Evolutionary conservation across 2,329 filamentous ascomycete species (phyloP).

Genomic region (Aquanectria penicillioides): DNA sequence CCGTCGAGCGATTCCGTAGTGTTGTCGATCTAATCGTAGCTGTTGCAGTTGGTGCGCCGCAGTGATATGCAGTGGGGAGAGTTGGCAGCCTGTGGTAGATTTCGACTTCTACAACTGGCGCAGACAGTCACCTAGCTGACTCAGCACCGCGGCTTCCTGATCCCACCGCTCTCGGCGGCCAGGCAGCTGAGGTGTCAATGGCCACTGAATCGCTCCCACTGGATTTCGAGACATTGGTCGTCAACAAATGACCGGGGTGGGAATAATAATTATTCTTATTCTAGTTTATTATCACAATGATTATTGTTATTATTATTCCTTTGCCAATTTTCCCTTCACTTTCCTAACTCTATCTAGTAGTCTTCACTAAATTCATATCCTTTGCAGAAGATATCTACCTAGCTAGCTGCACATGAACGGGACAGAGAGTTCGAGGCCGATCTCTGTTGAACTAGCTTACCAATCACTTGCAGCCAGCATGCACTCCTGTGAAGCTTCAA

Average conservation of each 20-base stretch:
- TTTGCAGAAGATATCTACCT: too few relatives aligned
- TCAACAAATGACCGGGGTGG: background rate
- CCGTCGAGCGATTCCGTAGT: slow-evolving; percentile 20
- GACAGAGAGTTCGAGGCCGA: too few relatives aligned
- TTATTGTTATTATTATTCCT: too few relatives aligned
- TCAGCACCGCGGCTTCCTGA: slow-evolving; percentile 28
- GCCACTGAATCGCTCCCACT: slow-evolving; percentile 19
- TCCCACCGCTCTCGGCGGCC: slow-evolving; percentile 11
- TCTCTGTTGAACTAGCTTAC: too few relatives aligned
- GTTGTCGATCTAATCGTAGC: slow-evolving; percentile 26
- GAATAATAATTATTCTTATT: too few relatives aligned
- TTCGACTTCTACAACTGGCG: slow-evolving; percentile 42
- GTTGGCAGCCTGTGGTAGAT: slow-evolving; percentile 47
- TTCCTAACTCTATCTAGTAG: too few relatives aligned
- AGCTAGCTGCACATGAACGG: too few relatives aligned
- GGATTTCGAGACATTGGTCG: too few relatives aligned
- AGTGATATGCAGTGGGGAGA: slow-evolving; percentile 51
- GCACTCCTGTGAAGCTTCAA: too few relatives aligned
- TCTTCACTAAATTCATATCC: too few relatives aligned
- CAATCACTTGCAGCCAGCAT: background rate
- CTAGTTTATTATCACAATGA: too few relatives aligned
- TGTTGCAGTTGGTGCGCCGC: slow-evolving; percentile 33
- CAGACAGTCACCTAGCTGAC: slow-evolving; percentile 26
- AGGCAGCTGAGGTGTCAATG: background rate
- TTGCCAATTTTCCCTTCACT: too few relatives aligned